Conservation (phyloP, 805 yeast species). For the Sugiyamaella smithiae region DNA sequence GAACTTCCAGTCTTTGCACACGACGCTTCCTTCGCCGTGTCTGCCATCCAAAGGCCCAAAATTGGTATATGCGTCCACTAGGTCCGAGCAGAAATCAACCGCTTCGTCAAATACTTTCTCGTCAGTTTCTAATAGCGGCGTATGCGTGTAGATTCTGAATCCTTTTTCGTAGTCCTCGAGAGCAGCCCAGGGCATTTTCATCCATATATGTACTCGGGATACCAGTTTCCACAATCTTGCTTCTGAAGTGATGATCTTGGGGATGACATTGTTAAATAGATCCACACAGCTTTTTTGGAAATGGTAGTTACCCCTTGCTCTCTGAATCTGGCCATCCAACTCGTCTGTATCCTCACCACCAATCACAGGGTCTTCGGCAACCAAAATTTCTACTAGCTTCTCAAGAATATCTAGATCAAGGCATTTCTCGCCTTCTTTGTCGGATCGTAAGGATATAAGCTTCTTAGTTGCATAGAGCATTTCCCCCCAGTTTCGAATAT, state of each 20-base stretch:
- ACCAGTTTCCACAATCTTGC: conserved; percentile 77
- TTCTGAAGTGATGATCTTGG: conserved; percentile 61
- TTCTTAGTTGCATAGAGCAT: conserved; percentile 72
- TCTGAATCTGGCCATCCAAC: neutral
- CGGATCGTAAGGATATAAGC: conserved; percentile 55
- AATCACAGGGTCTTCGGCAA: conserved; percentile 47
- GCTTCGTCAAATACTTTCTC: conserved; percentile 73
- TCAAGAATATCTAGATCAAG: conserved; percentile 76
- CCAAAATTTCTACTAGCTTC: conserved; percentile 63
- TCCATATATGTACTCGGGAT: conserved; percentile 86
- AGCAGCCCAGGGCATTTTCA: conserved; percentile 82
- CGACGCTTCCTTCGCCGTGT: conserved; percentile 75
- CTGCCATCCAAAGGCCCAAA: conserved; percentile 64
- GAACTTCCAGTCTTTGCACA: conserved; percentile 89
- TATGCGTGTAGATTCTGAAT: conserved; percentile 63
- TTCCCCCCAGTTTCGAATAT: conserved; percentile 83
- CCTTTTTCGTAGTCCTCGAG: conserved; percentile 85
- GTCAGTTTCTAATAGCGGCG: conserved; percentile 60
- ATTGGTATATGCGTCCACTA: conserved; percentile 81
- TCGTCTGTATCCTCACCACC: conserved; percentile 16
- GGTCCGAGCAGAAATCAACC: conserved; percentile 71
- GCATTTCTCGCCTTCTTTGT: conserved; percentile 57
- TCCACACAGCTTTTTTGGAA: conserved; percentile 70
- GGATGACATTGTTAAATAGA: conserved; percentile 65
- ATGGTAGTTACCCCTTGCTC: conserved; percentile 37